A percentile compares a stretch with the other conserved stretches of the same genome.
These are phyloP conservation scores for Pyrrhoderma lamaoense DNA, from an alignment of 1,284 basidiomycete genomes.

Conservation along the genomic window DNA sequence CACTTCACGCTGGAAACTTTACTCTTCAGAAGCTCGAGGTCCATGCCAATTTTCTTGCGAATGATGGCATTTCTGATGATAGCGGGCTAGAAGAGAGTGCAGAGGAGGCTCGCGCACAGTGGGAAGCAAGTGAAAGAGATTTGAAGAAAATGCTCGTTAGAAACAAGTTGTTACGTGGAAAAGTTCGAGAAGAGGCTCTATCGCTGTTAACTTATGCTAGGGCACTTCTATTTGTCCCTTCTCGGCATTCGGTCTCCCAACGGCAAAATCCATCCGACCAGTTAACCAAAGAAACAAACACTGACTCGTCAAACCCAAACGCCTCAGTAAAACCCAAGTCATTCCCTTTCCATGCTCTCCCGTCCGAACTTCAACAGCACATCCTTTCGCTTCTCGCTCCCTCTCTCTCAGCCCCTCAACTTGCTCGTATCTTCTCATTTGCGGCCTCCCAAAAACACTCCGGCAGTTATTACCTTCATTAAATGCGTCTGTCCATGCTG, in stretches of 20 bases:
- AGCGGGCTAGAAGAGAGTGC: constrained; percentile 1
- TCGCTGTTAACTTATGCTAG: constrained; percentile 45
- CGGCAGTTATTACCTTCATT: constrained; percentile 39
- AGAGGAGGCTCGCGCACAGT: constrained; percentile 4
- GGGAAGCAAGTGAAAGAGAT: constrained; percentile 24
- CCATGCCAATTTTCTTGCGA: constrained; percentile 36
- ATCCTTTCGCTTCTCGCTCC: constrained; percentile 55
- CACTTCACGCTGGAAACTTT: constrained; percentile 43
- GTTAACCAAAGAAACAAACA: not conserved
- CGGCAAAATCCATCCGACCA: constrained; percentile 2
- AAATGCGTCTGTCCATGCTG: constrained; percentile 25
- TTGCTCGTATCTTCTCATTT: constrained; percentile 46
- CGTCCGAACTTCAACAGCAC: constrained; percentile 52
- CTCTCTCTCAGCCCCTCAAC: constrained; percentile 48
- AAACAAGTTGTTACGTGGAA: constrained; percentile 41
- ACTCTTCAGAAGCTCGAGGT: constrained; percentile 43
- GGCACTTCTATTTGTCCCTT: constrained; percentile 34
- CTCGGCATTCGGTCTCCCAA: not conserved
- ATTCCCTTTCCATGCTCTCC: constrained; percentile 41
- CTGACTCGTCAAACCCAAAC: constrained; percentile 8
- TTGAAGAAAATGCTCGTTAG: constrained; percentile 37
- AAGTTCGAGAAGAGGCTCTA: constrained; percentile 44
- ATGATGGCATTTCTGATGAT: constrained; percentile 6
- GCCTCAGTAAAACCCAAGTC: not conserved
- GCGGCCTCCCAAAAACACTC: constrained; percentile 49